Conservation (phyloP, 495 filamentous ascomycete genomes). For the Tuber umbilicatum region DNA sequence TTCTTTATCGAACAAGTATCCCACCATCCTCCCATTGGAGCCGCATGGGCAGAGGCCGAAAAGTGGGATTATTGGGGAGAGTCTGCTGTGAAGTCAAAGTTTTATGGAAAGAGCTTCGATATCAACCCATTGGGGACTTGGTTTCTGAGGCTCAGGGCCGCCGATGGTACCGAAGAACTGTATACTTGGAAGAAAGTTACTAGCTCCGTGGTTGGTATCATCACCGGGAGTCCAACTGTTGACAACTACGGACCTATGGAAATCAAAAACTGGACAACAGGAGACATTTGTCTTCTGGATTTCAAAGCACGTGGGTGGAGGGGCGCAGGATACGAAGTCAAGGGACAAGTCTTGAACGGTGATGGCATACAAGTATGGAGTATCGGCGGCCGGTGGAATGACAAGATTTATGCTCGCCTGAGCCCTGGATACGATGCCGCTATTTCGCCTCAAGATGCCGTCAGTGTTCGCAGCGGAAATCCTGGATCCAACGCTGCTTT, state of each 20-base stretch:
- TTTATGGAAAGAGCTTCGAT: constrained; percentile 95
- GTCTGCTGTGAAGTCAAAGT: constrained; percentile 93
- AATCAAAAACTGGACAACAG: constrained; percentile 92
- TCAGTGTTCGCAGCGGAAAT: constrained; percentile 46
- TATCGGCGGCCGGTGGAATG: constrained; percentile 93
- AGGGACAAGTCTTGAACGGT: constrained; percentile 71
- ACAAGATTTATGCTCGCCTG: constrained; percentile 88
- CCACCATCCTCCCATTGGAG: constrained; percentile 93
- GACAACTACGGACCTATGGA: constrained; percentile 98
- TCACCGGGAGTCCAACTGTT: constrained; percentile 91
- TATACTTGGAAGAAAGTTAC: constrained; percentile 99
- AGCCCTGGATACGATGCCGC: constrained; percentile 82
- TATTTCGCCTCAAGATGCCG: constrained; percentile 48
- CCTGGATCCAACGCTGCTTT: constrained; percentile 61
- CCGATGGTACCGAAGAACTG: constrained; percentile 72
- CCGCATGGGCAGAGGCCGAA: constrained; percentile 84
- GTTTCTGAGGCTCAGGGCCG: constrained; percentile 83
- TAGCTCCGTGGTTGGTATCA: constrained; percentile 95
- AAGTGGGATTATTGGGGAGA: constrained; percentile 98
- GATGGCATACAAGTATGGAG: constrained; percentile 72
- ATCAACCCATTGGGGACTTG: constrained; percentile 94
- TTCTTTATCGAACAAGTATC: constrained; percentile 99
- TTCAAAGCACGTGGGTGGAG: constrained; percentile 97
- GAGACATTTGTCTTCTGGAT: constrained; percentile 81
- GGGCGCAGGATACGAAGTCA: constrained; percentile 76